These are phyloP conservation scores for Dothistroma pini DNA, from an alignment of 2,329 filamentous ascomycete species.

Conservation along the genomic window DNA sequence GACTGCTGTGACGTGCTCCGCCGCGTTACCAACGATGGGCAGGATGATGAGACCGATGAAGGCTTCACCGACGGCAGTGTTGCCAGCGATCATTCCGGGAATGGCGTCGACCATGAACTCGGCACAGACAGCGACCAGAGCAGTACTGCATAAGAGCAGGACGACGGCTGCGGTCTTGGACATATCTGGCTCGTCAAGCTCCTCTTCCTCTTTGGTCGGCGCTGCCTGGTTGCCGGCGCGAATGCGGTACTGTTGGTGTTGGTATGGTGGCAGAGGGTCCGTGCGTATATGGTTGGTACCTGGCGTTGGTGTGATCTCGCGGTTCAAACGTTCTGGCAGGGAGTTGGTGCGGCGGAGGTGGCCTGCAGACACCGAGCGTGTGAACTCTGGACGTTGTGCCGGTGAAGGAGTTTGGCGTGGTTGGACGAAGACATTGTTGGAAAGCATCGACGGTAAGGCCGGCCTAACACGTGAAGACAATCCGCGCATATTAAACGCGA, in stretches of 20 bases:
- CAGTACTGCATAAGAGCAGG: slow-evolving; percentile 53
- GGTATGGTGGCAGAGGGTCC: slow-evolving; percentile 31
- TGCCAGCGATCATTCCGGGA: slow-evolving; percentile 59
- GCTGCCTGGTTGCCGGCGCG: slow-evolving; percentile 13
- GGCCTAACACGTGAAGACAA: slow-evolving; percentile 57
- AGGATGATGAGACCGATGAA: slow-evolving; percentile 78
- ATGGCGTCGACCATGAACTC: slow-evolving; percentile 76
- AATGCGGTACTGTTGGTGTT: slow-evolving; percentile 19
- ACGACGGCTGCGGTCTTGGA: slow-evolving; percentile 56
- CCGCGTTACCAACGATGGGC: slow-evolving; percentile 79
- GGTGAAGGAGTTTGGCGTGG: slow-evolving; percentile 26
- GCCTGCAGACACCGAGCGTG: slow-evolving; percentile 28
- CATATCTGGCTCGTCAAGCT: slow-evolving; percentile 42
- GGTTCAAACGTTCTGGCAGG: slow-evolving; percentile 64
- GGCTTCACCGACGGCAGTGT: slow-evolving; percentile 59
- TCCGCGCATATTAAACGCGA: slow-evolving; percentile 34
- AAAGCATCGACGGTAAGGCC: slow-evolving; percentile 61
- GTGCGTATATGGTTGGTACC: slow-evolving; percentile 10
- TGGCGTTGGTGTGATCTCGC: slow-evolving; percentile 23
- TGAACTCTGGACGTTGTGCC: slow-evolving; percentile 7
- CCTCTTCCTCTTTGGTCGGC: slow-evolving; percentile 15
- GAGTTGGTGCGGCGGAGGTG: slow-evolving; percentile 70
- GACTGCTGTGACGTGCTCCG: slow-evolving; percentile 77
- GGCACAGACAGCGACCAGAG: slow-evolving; percentile 57
- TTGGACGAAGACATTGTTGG: slow-evolving; percentile 64